These are phyloP conservation scores for Umbellularia californica DNA, from an alignment of 164 flowering plant species.

Conservation along the genomic window DNA sequence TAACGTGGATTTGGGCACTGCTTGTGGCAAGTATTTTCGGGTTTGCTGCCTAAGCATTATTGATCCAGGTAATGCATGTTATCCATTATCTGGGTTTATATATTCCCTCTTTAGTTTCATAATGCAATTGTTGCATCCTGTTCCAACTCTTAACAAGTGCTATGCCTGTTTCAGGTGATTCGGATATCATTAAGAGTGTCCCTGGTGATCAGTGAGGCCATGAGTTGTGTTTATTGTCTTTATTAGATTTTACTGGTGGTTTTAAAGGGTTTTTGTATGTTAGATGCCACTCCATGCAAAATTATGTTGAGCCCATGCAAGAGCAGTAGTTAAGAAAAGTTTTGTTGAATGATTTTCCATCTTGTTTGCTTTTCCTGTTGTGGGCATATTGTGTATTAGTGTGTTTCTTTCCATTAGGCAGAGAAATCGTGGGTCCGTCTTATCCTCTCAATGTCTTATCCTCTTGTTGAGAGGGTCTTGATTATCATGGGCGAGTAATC, in stretches of 20 bases:
- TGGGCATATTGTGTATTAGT: background rate
- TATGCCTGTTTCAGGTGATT: slow-evolving; percentile 31
- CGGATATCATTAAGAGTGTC: slow-evolving; percentile 44
- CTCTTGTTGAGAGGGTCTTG: too few relatives aligned
- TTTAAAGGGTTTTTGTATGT: background rate
- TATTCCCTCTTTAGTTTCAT: background rate
- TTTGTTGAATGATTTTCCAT: background rate
- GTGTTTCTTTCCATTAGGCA: too few relatives aligned
- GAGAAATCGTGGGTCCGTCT: too few relatives aligned
- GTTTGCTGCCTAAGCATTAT: slow-evolving; percentile 53
- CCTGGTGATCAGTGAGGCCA: slow-evolving; percentile 33
- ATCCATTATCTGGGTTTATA: background rate
- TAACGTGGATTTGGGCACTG: slow-evolving; percentile 55
- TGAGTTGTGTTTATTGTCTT: background rate
- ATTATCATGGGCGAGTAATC: too few relatives aligned
- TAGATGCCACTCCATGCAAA: background rate
- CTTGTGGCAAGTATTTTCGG: slow-evolving; percentile 51
- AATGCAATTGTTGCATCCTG: too few relatives aligned
- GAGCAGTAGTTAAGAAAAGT: background rate
- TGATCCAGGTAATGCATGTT: slow-evolving; percentile 34
- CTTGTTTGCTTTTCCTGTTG: background rate
- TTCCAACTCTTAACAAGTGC: background rate
- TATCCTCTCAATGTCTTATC: too few relatives aligned
- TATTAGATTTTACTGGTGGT: background rate
- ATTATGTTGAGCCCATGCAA: background rate